Percentiles rank a stretch among this genome's conserved stretches.
phyloP scores from a whole-genome alignment of 257 asterid genomes.

The Petunia axillaris region DNA sequence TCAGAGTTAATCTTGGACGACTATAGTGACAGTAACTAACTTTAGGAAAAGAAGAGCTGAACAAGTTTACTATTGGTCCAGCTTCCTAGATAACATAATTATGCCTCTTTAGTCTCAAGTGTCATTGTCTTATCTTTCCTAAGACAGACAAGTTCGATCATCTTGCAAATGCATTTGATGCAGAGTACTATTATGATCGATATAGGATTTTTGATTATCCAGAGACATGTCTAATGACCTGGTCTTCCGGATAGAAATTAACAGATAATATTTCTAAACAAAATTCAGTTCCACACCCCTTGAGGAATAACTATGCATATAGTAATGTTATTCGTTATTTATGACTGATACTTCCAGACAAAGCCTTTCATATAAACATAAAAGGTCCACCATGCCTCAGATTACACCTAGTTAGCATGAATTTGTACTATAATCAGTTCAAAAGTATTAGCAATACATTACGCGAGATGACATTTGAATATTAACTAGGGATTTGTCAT shows the following conservation, averaged over 20 bases:
- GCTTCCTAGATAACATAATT: background rate
- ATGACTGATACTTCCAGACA: background rate
- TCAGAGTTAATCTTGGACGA: background rate
- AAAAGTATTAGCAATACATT: background rate
- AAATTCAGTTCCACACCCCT: background rate
- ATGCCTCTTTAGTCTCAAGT: background rate
- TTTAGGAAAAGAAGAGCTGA: conserved; percentile 6
- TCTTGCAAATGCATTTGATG: background rate
- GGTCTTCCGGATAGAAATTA: background rate
- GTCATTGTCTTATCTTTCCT: background rate
- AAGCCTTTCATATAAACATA: background rate
- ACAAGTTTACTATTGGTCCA: background rate
- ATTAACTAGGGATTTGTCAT: background rate
- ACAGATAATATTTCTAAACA: background rate
- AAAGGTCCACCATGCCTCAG: background rate
- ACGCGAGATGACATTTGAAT: background rate
- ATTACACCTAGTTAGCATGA: background rate
- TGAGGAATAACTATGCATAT: background rate
- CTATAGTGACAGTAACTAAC: background rate
- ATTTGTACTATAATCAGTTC: background rate
- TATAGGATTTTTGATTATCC: background rate
- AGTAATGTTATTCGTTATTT: background rate
- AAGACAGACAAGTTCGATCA: background rate
- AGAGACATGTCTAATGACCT: background rate
- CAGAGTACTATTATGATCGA: background rate